Conservation (phyloP, 2,329 filamentous ascomycete genomes). For the Rasamsonia emersonii region DNA sequence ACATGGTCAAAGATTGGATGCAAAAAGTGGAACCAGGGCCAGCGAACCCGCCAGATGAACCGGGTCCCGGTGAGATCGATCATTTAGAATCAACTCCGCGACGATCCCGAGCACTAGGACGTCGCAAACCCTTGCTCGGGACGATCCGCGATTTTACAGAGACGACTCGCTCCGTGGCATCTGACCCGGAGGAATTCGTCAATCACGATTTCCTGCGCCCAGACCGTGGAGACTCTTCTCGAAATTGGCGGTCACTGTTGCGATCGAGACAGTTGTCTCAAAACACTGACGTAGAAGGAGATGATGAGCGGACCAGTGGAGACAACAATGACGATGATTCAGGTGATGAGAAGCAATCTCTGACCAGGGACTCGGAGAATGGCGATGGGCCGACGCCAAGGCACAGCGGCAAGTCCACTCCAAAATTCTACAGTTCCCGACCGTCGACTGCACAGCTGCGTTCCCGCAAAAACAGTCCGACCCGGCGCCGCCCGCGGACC, state of each 20-base stretch:
- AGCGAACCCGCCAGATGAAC: conserved; percentile 50
- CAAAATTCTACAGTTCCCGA: conserved; percentile 29
- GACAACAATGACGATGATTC: conserved; percentile 56
- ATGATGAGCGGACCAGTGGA: conserved; percentile 80
- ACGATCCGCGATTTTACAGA: conserved; percentile 41
- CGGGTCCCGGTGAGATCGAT: conserved; percentile 51
- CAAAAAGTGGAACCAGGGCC: conserved; percentile 52
- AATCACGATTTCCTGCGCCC: conserved; percentile 23
- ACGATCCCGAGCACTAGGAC: conserved; percentile 44
- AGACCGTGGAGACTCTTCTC: conserved; percentile 27
- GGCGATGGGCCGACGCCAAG: conserved; percentile 7
- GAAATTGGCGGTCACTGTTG: conserved; percentile 18
- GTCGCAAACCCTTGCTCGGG: conserved; percentile 17
- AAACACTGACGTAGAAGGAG: conserved; percentile 76
- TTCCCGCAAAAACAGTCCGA: conserved; percentile 27
- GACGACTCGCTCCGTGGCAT: conserved; percentile 45
- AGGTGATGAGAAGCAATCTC: conserved; percentile 15
- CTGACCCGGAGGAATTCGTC: conserved; percentile 47
- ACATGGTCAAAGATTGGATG: conserved; percentile 87
- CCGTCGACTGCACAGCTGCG: conserved; percentile 35
- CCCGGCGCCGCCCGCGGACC: conserved; percentile 27
- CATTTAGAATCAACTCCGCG: conserved; percentile 46
- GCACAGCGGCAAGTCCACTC: conserved; percentile 19
- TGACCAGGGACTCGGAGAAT: conserved; percentile 13
- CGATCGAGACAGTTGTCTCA: conserved; percentile 38